Percentiles rank a stretch among this genome's conserved stretches.
Conservation (phyloP, 257 asterid genomes). For the Jasminum sambac region DNA sequence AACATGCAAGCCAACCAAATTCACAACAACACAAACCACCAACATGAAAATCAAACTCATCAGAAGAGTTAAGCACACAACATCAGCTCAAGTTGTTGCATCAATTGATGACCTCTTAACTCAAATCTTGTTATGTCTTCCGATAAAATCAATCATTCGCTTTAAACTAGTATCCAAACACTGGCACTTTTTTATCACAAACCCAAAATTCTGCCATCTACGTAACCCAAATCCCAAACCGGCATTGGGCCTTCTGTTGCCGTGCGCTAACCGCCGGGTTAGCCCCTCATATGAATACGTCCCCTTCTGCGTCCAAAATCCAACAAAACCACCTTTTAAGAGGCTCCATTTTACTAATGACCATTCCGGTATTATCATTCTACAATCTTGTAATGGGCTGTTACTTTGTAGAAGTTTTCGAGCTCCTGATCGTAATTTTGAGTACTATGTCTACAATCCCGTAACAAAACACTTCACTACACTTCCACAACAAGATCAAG, state of each 20-base stretch:
- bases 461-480: slow-evolving; percentile 27
- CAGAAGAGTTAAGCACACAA: slow-evolving; percentile 10
- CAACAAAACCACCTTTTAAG: slow-evolving; percentile 21
- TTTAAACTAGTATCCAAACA: slow-evolving; percentile 38
- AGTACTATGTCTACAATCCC: slow-evolving; percentile 31
- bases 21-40: not conserved
- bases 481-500: slow-evolving; percentile 26
- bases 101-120: slow-evolving; percentile 34
- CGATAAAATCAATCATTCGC: slow-evolving; percentile 33
- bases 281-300: slow-evolving; percentile 20
- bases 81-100: slow-evolving; percentile 31
- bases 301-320: slow-evolving; percentile 15
- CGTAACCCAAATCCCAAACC: slow-evolving; percentile 22
- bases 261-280: not conserved
- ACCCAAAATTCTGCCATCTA: slow-evolving; percentile 31
- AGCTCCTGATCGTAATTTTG: not conserved
- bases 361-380: slow-evolving; percentile 25
- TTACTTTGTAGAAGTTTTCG: slow-evolving; percentile 27
- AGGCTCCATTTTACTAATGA: slow-evolving; percentile 20
- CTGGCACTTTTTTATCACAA: slow-evolving; percentile 39
- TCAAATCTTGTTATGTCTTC: slow-evolving; percentile 29
- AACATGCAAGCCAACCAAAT: not conserved
- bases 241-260: slow-evolving; percentile 34
- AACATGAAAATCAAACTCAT: slow-evolving; percentile 27
- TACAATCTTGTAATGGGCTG: slow-evolving; percentile 40